These are phyloP conservation scores for Candida peoriensis DNA, from an alignment of 805 yeast genomes.

Conservation along the genomic window DNA sequence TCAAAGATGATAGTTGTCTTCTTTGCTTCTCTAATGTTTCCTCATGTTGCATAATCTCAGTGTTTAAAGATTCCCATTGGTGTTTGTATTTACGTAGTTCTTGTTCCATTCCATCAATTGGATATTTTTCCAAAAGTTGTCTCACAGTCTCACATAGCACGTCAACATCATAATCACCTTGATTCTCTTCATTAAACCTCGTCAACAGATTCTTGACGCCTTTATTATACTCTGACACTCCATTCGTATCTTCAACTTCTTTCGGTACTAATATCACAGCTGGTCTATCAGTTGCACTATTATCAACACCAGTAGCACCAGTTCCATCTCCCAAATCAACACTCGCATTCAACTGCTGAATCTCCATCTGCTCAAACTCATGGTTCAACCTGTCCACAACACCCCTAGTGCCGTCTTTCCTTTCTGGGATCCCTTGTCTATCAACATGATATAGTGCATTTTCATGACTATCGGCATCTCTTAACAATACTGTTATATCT, in stretches of 20 bases:
- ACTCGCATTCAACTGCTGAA: conserved; percentile 22
- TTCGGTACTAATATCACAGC: conserved; percentile 22
- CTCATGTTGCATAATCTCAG: conserved; percentile 38
- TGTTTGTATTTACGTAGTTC: background rate
- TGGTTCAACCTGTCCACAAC: conserved; percentile 30
- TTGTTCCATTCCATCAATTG: conserved; percentile 1
- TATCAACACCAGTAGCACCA: no score
- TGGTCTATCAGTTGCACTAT: conserved; percentile 5
- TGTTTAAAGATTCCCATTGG: background rate
- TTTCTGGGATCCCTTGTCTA: conserved; percentile 32
- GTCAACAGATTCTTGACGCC: conserved; percentile 29
- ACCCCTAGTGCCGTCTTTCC: conserved; percentile 47
- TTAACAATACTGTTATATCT: conserved; percentile 48
- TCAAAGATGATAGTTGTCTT: conserved; percentile 32
- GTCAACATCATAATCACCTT: conserved; percentile 33
- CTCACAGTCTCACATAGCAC: conserved; percentile 40
- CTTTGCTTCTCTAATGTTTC: conserved; percentile 39
- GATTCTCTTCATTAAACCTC: conserved; percentile 27
- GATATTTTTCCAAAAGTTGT: conserved; percentile 27
- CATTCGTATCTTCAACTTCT: conserved; percentile 7
- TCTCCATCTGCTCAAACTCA: conserved; percentile 28
- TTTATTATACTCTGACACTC: conserved; percentile 15
- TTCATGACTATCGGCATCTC: conserved; percentile 54
- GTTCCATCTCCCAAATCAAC: conserved; percentile 18
- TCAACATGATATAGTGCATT: conserved; percentile 43